Evolutionary conservation across 495 filamentous ascomycete species (phyloP).

Genomic region (Podospora bellae-mahoneyi): DNA sequence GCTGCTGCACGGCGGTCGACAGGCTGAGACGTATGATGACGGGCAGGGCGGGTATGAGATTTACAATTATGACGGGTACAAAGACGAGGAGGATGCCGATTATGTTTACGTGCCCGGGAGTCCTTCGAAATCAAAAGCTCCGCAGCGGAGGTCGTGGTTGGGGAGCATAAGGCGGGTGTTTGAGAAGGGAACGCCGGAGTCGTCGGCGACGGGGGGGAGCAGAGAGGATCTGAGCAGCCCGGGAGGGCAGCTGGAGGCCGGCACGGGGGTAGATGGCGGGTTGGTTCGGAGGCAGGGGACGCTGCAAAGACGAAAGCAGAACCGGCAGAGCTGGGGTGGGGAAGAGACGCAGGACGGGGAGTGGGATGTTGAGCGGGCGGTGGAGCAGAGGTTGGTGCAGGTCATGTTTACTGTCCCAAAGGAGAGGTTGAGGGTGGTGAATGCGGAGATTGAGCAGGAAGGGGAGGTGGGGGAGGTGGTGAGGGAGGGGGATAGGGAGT

Average conservation of each 20-base stretch:
- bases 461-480: slow-evolving; percentile 39
- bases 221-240: slow-evolving; percentile 26
- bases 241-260: slow-evolving; percentile 23
- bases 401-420: slow-evolving; percentile 91
- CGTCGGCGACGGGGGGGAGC: slow-evolving; percentile 8
- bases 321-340: slow-evolving; percentile 39
- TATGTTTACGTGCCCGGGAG: slow-evolving; percentile 36
- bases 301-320: slow-evolving; percentile 41
- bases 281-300: slow-evolving; percentile 26
- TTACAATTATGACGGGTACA: slow-evolving; percentile 15
- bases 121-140: slow-evolving; percentile 46
- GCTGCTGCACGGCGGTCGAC: slow-evolving; percentile 47
- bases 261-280: slow-evolving; percentile 16
- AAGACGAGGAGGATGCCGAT: slow-evolving; percentile 29
- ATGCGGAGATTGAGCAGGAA: slow-evolving; percentile 55
- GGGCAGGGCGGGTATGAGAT: not conserved
- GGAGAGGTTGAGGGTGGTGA: slow-evolving; percentile 81
- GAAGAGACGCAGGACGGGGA: slow-evolving; percentile 45
- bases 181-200: slow-evolving; percentile 24
- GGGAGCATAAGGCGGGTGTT: slow-evolving; percentile 49
- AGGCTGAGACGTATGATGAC: not conserved
- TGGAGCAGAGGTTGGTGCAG: slow-evolving; percentile 77
- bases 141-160: slow-evolving; percentile 42
- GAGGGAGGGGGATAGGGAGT: slow-evolving; percentile 26
- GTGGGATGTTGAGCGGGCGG: slow-evolving; percentile 86